A percentile compares a stretch with the other conserved stretches of the same genome.
phyloP scores from a whole-genome alignment of 495 filamentous ascomycete species.

The Podospora pseudopauciseta region DNA sequence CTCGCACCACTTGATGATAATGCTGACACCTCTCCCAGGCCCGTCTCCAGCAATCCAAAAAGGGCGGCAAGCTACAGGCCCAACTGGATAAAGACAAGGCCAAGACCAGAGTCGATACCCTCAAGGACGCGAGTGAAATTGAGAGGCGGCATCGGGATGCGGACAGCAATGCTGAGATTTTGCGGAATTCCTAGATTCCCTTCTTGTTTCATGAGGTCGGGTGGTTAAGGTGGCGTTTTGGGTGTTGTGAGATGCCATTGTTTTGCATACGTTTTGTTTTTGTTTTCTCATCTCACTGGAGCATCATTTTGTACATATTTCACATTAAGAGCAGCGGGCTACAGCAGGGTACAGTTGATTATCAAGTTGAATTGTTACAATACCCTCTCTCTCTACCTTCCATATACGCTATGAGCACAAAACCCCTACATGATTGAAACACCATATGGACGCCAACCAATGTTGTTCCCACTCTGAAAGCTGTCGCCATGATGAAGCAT shows the following conservation, averaged over 20 bases:
- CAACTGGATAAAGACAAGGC: conserved; percentile 55
- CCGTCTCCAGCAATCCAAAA: conserved; percentile 38
- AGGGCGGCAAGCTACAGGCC: conserved; percentile 48
- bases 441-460: neutral
- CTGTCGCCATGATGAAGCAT: neutral
- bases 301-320: neutral
- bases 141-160: conserved; percentile 57
- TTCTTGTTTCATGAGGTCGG: too few relatives aligned
- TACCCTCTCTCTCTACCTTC: neutral
- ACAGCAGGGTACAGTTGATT: neutral
- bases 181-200: conserved; percentile 48
- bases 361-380: neutral
- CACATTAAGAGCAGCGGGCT: neutral
- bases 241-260: neutral
- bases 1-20: conserved; percentile 6
- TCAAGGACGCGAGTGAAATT: conserved; percentile 53
- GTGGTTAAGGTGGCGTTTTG: neutral
- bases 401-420: neutral
- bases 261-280: neutral
- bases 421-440: neutral
- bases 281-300: neutral
- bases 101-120: conserved; percentile 57
- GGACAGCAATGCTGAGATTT: conserved; percentile 49
- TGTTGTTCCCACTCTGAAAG: neutral
- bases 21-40: conserved; percentile 31